Base-by-base conservation (phyloP, 208 protist genomes). In the Trypanosoma melophagium region DNA sequence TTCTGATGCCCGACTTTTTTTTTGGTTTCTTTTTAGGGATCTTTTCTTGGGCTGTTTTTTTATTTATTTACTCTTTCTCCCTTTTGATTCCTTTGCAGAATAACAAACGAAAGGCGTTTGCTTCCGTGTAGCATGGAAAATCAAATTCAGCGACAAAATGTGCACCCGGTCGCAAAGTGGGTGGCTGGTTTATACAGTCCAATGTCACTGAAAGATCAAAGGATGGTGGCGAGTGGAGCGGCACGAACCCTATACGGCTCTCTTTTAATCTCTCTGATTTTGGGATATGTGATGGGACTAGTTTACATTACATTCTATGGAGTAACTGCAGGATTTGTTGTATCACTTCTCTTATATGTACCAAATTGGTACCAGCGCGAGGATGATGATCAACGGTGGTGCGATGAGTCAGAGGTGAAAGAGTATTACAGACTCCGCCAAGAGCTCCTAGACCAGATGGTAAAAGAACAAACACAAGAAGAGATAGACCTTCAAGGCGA, bases 361-460 rank as follows among this genome's bases (percentile, higher is more conserved):
- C 90, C 90, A 12, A 96, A 96, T 76, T 96, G 90, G 88, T 76
- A 71, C 25, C 86, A 94, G 61, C 60, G 63, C 44, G 71, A 67
- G 0, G 87, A 96, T 70, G 44, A 64, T 0, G 71, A 80, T 25
- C 67, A 93, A 52, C 72, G 74, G 56, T 94, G 75, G 71, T 83
- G 80, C 0, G 66, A 84, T 63, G 69, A 89, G 42, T 73, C n/a
- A 0, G 73, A 71, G 16, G 84, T 90, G 42, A 79, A 78, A 41
- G 16, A 80, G 38, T 94, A 90, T 71, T 84, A 94, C 53, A 60
- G 79, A 41, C 62, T 74, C 42, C 84, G 50, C 14, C 50, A 66
- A 24, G 0, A 60, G 31, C 12, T 66, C 9, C 38, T 57, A n/a
- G 53, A 68, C 16, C 52, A 60, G 14, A 28, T 69, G 45, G 60